Evolutionary conservation across 331 rosid genomes (phyloP).

Genomic region (Stylosanthes scabra): DNA sequence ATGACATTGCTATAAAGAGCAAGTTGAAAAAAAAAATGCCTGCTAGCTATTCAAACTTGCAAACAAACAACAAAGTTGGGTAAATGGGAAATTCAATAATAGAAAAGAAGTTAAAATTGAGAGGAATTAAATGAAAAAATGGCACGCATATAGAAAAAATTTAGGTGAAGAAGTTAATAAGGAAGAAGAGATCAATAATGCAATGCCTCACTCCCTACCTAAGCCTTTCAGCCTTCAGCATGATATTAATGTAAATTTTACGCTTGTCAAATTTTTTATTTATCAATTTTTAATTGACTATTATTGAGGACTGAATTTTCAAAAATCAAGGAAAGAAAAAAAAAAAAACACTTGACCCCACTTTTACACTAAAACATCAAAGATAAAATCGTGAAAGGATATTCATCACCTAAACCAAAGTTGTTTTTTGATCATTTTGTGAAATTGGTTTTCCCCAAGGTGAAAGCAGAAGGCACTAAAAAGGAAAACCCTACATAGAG

Average conservation of each 20-base stretch:
- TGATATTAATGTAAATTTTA: neutral
- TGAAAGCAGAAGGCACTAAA: neutral
- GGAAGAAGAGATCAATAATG: neutral
- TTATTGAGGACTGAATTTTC: too few species aligned
- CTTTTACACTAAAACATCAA: too few species aligned
- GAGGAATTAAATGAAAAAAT: neutral
- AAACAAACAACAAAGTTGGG: slow-evolving; percentile 1
- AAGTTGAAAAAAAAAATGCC: neutral
- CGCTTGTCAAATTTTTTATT: too few species aligned
- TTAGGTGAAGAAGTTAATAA: neutral
- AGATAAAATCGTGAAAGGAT: too few species aligned
- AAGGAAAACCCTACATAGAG: neutral
- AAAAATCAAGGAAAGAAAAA: too few species aligned
- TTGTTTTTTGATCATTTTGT: too few species aligned
- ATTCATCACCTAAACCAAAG: too few species aligned
- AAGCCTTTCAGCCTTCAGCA: neutral
- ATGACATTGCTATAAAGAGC: neutral
- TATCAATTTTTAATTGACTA: neutral
- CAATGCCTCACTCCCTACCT: neutral
- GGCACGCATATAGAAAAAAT: neutral
- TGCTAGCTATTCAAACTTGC: slow-evolving; percentile 2
- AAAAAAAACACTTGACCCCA: too few species aligned
- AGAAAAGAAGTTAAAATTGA: slow-evolving; percentile 19
- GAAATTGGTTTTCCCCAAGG: neutral
- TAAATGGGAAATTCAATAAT: neutral